Percentiles rank a stretch among this genome's conserved stretches.
Conservation (phyloP, 2,329 filamentous ascomycete species). For the Trichoderma arundinaceum region DNA sequence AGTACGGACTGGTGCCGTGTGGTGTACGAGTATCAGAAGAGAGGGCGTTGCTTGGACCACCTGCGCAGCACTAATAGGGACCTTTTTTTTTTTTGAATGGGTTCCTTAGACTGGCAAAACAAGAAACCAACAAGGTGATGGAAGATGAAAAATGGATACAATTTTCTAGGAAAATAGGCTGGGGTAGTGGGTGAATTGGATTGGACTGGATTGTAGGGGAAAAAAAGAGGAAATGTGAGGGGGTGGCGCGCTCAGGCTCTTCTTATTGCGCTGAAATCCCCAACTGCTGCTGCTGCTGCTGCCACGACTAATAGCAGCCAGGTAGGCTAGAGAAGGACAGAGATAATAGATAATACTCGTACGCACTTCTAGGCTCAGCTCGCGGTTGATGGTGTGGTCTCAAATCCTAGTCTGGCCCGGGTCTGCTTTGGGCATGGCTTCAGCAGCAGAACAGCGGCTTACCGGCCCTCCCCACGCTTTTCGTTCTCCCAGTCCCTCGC, state of each 20-base stretch:
- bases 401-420: conserved; percentile 15
- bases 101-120: neutral
- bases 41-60: neutral
- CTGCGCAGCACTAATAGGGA: neutral
- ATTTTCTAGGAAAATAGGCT: neutral
- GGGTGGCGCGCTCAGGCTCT: conserved; percentile 29
- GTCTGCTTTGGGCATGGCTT: conserved; percentile 25
- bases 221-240: conserved; percentile 15
- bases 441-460: conserved; percentile 2
- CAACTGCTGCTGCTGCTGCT: conserved; percentile 8
- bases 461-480: conserved; percentile 27
- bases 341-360: conserved; percentile 19
- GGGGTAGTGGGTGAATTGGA: neutral
- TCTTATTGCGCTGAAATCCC: conserved; percentile 25
- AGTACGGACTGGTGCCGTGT: neutral
- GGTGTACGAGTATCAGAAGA: neutral
- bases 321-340: conserved; percentile 9
- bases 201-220: conserved; percentile 8
- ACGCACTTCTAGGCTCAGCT: conserved; percentile 19
- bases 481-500: neutral
- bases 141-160: neutral
- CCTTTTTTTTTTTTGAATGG: neutral
- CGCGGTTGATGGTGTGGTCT: conserved; percentile 24
- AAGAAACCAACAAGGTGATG: neutral
- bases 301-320: neutral